Percentiles rank a stretch among this genome's conserved stretches.
phyloP scores from a whole-genome alignment of 176 grass and related monocot species.

The Alopecurus myosuroides region DNA sequence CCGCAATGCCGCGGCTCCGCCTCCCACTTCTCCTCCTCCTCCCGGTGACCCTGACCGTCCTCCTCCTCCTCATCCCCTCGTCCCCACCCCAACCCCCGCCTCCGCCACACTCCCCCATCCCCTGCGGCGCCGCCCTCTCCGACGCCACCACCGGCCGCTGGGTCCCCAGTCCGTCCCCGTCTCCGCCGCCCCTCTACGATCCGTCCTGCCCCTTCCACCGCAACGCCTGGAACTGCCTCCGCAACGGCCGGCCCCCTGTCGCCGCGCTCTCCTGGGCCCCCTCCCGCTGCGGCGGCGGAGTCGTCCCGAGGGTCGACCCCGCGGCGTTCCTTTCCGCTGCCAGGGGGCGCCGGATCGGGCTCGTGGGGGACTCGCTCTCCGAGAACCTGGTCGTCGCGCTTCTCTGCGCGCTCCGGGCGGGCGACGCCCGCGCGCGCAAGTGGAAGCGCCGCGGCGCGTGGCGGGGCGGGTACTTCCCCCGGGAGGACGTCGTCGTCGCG shows the following conservation, averaged over 20 bases:
- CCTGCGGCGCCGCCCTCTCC: constrained; percentile 53
- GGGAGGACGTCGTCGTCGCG: constrained; percentile 58
- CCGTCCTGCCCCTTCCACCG: constrained; percentile 84
- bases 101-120: constrained; percentile 4
- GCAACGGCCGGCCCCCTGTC: constrained; percentile 42
- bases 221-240: constrained; percentile 90
- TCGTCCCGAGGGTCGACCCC: constrained; percentile 60
- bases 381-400: constrained; percentile 85
- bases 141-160: constrained; percentile 64
- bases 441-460: constrained; percentile 95
- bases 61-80: constrained; percentile 21
- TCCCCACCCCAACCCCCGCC: background rate
- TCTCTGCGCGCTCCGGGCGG: constrained; percentile 70
- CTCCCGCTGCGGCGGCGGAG: constrained; percentile 51
- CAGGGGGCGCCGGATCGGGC: constrained; percentile 51
- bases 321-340: constrained; percentile 43
- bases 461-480: constrained; percentile 83
- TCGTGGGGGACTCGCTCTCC: constrained; percentile 77
- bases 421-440: constrained; percentile 51
- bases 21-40: constrained; percentile 28
- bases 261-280: constrained; percentile 73
- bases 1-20: constrained; percentile 31
- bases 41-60: constrained; percentile 22
- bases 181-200: constrained; percentile 45
- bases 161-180: constrained; percentile 21